phyloP scores from a whole-genome alignment of 768 basidiomycete species.

The Kwoniella dendrophila region DNA sequence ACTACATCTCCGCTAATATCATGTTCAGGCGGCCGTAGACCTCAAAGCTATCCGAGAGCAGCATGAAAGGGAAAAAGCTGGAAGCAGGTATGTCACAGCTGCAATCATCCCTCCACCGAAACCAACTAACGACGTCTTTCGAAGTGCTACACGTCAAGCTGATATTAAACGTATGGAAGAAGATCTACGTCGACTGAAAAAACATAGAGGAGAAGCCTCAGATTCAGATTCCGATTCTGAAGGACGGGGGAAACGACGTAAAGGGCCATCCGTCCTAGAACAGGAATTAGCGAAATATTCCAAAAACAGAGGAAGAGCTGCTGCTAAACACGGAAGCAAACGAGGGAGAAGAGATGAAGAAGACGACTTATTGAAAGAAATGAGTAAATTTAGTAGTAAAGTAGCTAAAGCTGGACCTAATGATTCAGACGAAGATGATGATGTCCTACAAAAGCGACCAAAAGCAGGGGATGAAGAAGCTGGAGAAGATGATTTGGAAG shows the following conservation, averaged over 20 bases:
- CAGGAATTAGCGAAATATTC: constrained; percentile 82
- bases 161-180: constrained; percentile 68
- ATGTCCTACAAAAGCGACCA: not conserved
- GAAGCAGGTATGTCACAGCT: constrained; percentile 61
- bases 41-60: constrained; percentile 73
- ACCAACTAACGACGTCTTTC: constrained; percentile 3
- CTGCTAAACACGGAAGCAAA: constrained; percentile 59
- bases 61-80: constrained; percentile 71
- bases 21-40: constrained; percentile 45
- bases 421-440: constrained; percentile 19
- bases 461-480: constrained; percentile 6
- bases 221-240: constrained; percentile 66
- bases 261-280: constrained; percentile 68
- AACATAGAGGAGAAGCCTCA: constrained; percentile 61
- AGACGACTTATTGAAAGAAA: constrained; percentile 49
- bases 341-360: constrained; percentile 64
- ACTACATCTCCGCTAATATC: not conserved
- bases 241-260: constrained; percentile 59
- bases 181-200: constrained; percentile 76
- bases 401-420: constrained; percentile 35
- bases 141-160: constrained; percentile 63
- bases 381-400: constrained; percentile 45
- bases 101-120: not conserved
- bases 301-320: constrained; percentile 65
- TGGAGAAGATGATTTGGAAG: constrained; percentile 41